These are phyloP conservation scores for Backusella westeae DNA, from an alignment of 192 early-diverging fungal species.

Conservation along the genomic window DNA sequence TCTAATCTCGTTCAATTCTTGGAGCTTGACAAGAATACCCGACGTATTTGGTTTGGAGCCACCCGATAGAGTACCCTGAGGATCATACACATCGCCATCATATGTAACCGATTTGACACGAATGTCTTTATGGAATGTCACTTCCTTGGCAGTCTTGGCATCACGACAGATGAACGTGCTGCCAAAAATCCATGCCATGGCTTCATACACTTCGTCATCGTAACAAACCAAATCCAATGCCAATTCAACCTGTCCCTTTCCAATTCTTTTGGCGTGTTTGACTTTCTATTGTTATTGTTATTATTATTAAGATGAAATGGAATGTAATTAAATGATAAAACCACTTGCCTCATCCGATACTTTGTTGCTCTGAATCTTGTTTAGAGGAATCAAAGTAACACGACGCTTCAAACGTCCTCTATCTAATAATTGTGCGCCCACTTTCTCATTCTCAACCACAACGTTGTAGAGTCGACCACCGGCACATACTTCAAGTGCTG, in stretches of 20 bases:
- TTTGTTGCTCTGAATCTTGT: slow-evolving; percentile 77
- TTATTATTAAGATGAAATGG: not conserved
- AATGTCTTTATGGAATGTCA: slow-evolving; percentile 88
- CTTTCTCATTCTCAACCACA: slow-evolving; percentile 86
- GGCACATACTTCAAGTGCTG: slow-evolving; percentile 94
- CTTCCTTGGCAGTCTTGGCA: slow-evolving; percentile 74
- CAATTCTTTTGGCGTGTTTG: slow-evolving; percentile 71
- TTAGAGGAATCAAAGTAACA: slow-evolving; percentile 93
- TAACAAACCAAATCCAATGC: slow-evolving; percentile 84
- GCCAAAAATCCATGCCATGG: slow-evolving; percentile 96
- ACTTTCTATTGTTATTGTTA: slow-evolving; percentile 50
- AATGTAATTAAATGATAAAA: not conserved
- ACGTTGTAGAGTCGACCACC: slow-evolving; percentile 93
- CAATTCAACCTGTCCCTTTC: slow-evolving; percentile 84
- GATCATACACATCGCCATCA: slow-evolving; percentile 97
- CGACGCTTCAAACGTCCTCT: slow-evolving; percentile 74
- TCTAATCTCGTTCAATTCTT: slow-evolving; percentile 66
- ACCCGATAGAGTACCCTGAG: slow-evolving; percentile 89
- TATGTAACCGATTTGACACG: slow-evolving; percentile 89
- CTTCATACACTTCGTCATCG: slow-evolving; percentile 72
- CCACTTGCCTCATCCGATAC: slow-evolving; percentile 47
- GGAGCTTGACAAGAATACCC: slow-evolving; percentile 74
- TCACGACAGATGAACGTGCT: slow-evolving; percentile 88
- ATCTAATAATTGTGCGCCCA: slow-evolving; percentile 79
- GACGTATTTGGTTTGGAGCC: slow-evolving; percentile 76